These are phyloP conservation scores for Globisporangium viniferum DNA, from an alignment of 352 stramenopile species.

Conservation along the genomic window DNA sequence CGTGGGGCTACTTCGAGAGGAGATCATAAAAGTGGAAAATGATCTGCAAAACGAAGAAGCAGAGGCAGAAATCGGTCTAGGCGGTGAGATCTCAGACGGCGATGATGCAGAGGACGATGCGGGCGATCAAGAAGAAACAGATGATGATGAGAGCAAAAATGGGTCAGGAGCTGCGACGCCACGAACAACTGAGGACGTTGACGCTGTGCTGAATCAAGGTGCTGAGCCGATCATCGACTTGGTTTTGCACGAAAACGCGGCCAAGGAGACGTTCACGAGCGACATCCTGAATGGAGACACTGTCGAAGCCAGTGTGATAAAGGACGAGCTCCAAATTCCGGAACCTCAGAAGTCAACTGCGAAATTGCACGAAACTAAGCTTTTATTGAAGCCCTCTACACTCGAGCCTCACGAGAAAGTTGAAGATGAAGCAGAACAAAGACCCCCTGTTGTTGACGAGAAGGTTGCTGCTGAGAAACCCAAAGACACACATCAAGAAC, in stretches of 20 bases:
- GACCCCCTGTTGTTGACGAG: background rate
- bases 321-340: background rate
- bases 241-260: background rate
- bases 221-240: background rate
- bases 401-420: background rate
- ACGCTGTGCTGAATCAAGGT: background rate
- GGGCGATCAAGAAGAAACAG: constrained; percentile 2
- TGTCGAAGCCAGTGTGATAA: background rate
- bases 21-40: background rate
- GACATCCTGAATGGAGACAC: background rate
- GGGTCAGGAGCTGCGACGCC: background rate
- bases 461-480: background rate
- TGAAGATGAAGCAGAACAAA: background rate
- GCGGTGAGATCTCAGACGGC: background rate
- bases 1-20: no score
- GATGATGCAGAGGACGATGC: constrained; percentile 9
- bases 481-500: background rate
- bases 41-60: background rate
- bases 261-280: background rate
- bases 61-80: background rate
- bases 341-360: background rate
- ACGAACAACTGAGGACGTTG: background rate
- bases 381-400: background rate
- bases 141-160: constrained; percentile 6
- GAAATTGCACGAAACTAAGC: background rate